These are phyloP conservation scores for Xylaria sp. DNA, from an alignment of 2,329 filamentous ascomycete genomes.

Conservation along the genomic window DNA sequence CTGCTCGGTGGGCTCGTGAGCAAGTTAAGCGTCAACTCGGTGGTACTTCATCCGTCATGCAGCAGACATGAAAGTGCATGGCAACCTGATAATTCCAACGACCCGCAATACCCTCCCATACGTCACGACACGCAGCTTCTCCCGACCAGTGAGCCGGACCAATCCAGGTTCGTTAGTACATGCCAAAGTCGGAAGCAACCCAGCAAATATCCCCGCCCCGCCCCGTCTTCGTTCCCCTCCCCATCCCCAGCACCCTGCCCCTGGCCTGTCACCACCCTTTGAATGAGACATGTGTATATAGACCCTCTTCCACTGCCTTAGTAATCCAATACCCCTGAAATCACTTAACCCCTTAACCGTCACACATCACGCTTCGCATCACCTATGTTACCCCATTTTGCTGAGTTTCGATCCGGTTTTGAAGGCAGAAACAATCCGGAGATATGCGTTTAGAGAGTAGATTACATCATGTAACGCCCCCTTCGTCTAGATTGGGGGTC, in stretches of 20 bases:
- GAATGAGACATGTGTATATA: slow-evolving; percentile 51
- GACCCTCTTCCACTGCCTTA: slow-evolving; percentile 45
- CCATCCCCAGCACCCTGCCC: slow-evolving; percentile 25
- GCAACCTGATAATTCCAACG: slow-evolving; percentile 30
- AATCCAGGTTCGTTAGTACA: slow-evolving; percentile 43
- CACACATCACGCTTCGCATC: slow-evolving; percentile 39
- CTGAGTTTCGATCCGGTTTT: slow-evolving; percentile 52
- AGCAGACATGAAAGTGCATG: slow-evolving; percentile 56
- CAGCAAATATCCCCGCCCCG: slow-evolving; percentile 42
- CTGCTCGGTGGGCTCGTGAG: slow-evolving; percentile 95
- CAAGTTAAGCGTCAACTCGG: slow-evolving; percentile 92
- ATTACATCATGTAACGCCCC: slow-evolving; percentile 53
- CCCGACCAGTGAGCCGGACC: slow-evolving; percentile 44
- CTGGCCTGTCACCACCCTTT: slow-evolving; percentile 33
- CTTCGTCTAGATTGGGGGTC: slow-evolving; percentile 43
- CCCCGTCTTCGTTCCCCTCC: slow-evolving; percentile 26
- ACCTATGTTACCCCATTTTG: slow-evolving; percentile 44
- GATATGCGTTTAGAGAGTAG: slow-evolving; percentile 52
- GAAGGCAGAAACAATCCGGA: slow-evolving; percentile 49
- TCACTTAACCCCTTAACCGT: slow-evolving; percentile 44
- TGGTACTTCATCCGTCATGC: slow-evolving; percentile 64
- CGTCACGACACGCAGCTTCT: slow-evolving; percentile 46
- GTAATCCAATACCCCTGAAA: slow-evolving; percentile 50
- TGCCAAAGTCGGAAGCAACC: slow-evolving; percentile 48
- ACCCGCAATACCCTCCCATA: slow-evolving; percentile 38